phyloP scores from a whole-genome alignment of 2,329 filamentous ascomycete genomes.

The Claviceps arundinis region DNA sequence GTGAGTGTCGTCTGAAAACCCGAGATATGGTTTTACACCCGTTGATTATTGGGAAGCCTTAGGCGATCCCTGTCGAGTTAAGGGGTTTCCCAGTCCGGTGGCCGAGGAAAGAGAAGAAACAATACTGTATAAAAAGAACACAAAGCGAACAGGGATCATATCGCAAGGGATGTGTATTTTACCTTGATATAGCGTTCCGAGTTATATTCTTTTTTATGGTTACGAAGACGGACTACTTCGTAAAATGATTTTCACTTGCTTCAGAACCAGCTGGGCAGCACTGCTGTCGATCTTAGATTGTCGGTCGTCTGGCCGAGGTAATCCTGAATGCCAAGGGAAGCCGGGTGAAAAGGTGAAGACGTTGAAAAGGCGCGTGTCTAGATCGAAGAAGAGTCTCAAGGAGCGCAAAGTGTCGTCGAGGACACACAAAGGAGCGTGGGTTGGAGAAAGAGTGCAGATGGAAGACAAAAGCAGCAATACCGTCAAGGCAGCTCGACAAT shows the following conservation, averaged over 20 bases:
- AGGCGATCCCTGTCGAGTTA: no score
- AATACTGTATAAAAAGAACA: no score
- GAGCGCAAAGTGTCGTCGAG: conserved; percentile 6
- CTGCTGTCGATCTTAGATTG: conserved; percentile 2
- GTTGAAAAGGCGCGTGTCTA: background rate
- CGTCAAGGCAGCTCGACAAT: conserved; percentile 7
- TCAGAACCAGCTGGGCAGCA: conserved; percentile 13
- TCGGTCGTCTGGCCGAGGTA: background rate
- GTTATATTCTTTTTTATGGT: background rate
- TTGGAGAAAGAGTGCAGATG: conserved; percentile 1
- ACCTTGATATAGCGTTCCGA: background rate
- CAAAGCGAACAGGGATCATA: background rate
- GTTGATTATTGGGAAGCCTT: no score
- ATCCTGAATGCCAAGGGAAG: background rate
- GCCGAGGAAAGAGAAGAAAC: no score
- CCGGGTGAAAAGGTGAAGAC: background rate
- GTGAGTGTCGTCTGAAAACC: no score
- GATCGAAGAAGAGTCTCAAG: conserved; percentile 1
- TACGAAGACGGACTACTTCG: background rate
- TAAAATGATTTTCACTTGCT: conserved; percentile 5
- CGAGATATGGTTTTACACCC: no score
- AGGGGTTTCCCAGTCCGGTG: no score
- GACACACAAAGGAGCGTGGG: conserved; percentile 3
- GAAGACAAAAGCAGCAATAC: conserved; percentile 3
- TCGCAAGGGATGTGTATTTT: background rate